Conservation (phyloP, 139 green algal species). For the Edaphochlamys debaryana region DNA sequence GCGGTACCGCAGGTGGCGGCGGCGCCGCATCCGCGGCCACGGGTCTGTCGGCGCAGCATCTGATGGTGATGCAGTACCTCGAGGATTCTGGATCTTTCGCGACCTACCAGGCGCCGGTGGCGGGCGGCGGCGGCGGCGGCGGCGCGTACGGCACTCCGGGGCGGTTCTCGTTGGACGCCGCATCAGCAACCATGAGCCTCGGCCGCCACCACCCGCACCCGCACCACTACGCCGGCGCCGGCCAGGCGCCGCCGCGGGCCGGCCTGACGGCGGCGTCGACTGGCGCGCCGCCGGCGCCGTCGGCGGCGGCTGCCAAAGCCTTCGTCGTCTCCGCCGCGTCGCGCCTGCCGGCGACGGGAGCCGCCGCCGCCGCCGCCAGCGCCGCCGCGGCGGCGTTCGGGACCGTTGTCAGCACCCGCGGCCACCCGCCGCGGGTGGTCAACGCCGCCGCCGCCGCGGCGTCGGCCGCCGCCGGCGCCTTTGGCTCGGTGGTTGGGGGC, state of each 20-base stretch:
- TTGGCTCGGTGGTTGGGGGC: background rate
- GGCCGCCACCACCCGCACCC: background rate
- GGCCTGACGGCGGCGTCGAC: background rate
- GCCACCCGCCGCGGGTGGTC: too few species aligned
- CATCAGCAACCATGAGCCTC: background rate
- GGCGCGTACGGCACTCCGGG: background rate
- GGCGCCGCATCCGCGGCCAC: background rate
- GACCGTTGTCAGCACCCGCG: too few species aligned
- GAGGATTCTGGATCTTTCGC: constrained; percentile 29
- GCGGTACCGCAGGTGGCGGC: background rate
- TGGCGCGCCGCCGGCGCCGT: too few species aligned
- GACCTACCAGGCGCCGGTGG: background rate
- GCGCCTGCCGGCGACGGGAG: background rate
- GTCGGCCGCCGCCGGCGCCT: too few species aligned
- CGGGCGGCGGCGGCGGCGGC: background rate
- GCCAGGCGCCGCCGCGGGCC: too few species aligned
- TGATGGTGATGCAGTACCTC: constrained; percentile 43
- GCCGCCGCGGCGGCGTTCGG: too few species aligned
- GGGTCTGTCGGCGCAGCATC: constrained; percentile 23
- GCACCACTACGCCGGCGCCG: background rate
- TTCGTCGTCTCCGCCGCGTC: background rate
- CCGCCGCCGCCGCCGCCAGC: too few species aligned
- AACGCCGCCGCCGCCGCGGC: too few species aligned
- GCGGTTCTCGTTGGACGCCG: background rate
- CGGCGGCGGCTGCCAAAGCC: background rate